Base-by-base conservation (phyloP, 768 basidiomycete genomes). In the Mycena albidolilacea region DNA sequence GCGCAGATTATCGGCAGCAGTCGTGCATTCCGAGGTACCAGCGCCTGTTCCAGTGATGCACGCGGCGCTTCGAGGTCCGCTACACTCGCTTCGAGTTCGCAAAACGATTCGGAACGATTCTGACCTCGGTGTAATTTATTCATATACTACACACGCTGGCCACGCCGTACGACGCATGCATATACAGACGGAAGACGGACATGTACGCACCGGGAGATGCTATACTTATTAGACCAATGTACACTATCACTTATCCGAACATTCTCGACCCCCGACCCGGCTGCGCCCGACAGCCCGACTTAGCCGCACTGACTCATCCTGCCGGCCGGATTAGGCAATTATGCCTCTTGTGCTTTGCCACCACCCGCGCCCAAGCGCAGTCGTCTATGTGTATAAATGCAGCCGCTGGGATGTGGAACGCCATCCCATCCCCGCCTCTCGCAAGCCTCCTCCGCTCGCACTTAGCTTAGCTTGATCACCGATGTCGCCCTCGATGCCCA, bases 1-100 rank as follows among this genome's bases (percentile, higher is more conserved):
- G 30, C 21, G 30, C 48, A 73, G 71, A 73, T 19, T 68, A 60
- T 11, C 62, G 62, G 11, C 44, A 64, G 44, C 71, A 73, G 46
- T 73, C 71, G 54, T 73, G 71, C 52, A 73, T 73, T 9, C 71
- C 71, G 38, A 52, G 71, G 14, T 73, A 52, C 52, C 50, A 63
- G 21, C 37, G 38, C 35, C 38, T 72, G 43, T 72, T 72, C 44
- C 1, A 19, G 60, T 63, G 21, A 30, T 2, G 4, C 30, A 30
- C 30, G 30, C 30, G 30, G 30, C 30, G 30, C 30, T 30, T 30
- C 30, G 30, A 30, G 30, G 30, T 30, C 30, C 30, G 30, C 30
- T 30, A 30, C 30, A 30, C 30, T 30, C 30, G 30, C 30, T 30
- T 30, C 30, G 30, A 30, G 30, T 30, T 30, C 30, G 30, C 30